Base-by-base conservation (phyloP, 129 eudicot genomes). In the Flaveria linearis region DNA sequence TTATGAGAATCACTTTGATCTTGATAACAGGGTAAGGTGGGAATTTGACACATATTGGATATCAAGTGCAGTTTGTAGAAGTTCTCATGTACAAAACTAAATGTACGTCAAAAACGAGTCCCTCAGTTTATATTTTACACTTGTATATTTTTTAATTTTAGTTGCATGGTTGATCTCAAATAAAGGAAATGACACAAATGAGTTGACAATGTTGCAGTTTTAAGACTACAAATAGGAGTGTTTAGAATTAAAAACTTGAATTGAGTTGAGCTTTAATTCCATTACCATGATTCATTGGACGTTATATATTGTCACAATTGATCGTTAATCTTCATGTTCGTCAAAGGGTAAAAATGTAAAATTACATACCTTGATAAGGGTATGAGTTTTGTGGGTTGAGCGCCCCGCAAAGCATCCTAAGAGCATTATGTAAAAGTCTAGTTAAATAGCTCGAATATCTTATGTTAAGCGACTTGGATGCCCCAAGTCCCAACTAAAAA, bases 51-150 rank as follows among this genome's bases (percentile, higher is more conserved):
- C 68, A 41, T 23, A 41, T 42, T 8, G 53, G 68, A 23, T 57
- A 8, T 62, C 56, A 73, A 57, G 42, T 57, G 55, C 5, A 6
- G 11, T 67, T 39, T 22, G 45, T 49, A 16, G 62, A 17, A 42
- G 75, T 36, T 58, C 71, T 65, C 26, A 39, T 20, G 63, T 58
- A 55, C 77, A 57, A 57, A 7, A 7, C 68, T 62, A 13, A 62
- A 15, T 5, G 45, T 30, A 45, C 15, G 12, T 43, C 15, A 63
- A 20, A 63, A n/a, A 20, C 2, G 69, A 63, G 15, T 63, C 5
- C 33, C 8, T 14, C 7, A 14, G 30, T 30, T 28, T 30, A 63
- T 30, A 28, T 28, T 63, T 63, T 30, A 43, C 45, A 5, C 46
- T 58, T 26, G 8, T 52, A 52, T 16, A 50, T 58, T 23, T 10